Evolutionary conservation across 2,329 filamentous ascomycete species (phyloP).

Genomic region (Lojkania enalia): DNA sequence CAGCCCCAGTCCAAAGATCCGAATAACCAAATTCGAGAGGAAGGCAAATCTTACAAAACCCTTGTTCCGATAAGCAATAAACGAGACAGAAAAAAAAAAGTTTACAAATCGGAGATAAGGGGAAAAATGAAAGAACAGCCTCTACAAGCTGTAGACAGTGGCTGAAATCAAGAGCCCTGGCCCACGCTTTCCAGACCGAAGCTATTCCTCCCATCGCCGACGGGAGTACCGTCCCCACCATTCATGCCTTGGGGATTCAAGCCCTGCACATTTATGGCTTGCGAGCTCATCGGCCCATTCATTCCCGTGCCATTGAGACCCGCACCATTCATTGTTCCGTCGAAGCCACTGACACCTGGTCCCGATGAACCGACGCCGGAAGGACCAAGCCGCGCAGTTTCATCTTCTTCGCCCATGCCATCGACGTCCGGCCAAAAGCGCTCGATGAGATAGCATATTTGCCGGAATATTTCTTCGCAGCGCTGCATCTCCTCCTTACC

Average conservation of each 20-base stretch:
- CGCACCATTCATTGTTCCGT: slow-evolving; percentile 21
- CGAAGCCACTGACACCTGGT: slow-evolving; percentile 16
- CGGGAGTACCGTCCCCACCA: slow-evolving; percentile 24
- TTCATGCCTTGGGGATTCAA: slow-evolving; percentile 18
- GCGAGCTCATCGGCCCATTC: slow-evolving; percentile 17
- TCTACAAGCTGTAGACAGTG: too few relatives aligned
- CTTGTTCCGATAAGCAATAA: too few relatives aligned
- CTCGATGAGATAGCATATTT: slow-evolving; percentile 54
- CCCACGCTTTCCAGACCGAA: slow-evolving; percentile 23
- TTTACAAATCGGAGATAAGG: too few relatives aligned
- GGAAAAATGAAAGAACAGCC: too few relatives aligned
- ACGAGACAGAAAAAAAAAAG: too few relatives aligned
- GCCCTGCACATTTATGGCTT: slow-evolving; percentile 12
- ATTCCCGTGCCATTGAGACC: slow-evolving; percentile 12
- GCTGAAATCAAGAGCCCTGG: slow-evolving; percentile 18
- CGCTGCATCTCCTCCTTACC: slow-evolving; percentile 53
- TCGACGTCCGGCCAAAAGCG: slow-evolving; percentile 55
- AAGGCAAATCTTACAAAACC: too few relatives aligned
- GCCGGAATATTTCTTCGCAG: slow-evolving; percentile 53
- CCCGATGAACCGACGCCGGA: slow-evolving; percentile 21
- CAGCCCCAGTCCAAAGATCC: too few relatives aligned
- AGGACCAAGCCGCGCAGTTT: slow-evolving; percentile 30
- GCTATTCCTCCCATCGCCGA: slow-evolving; percentile 25
- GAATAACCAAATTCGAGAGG: too few relatives aligned
- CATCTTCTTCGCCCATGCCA: slow-evolving; percentile 53